phyloP scores from a whole-genome alignment of 257 asterid species.

The Ocimum tenuiflorum region DNA sequence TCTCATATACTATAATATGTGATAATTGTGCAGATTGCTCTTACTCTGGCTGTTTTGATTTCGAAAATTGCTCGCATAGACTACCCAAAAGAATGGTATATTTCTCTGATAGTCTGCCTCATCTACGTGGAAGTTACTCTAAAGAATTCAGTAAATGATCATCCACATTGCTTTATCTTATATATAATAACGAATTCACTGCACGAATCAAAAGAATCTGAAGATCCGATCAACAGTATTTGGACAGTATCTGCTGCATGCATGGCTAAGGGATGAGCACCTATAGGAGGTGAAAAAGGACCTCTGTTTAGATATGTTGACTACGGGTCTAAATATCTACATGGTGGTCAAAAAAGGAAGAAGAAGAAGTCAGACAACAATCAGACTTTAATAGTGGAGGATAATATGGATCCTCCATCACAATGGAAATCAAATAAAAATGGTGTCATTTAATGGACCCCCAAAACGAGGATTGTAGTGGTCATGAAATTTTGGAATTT shows the following conservation, averaged over 20 bases:
- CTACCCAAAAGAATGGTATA: constrained; percentile 94
- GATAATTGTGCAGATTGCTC: constrained; percentile 62
- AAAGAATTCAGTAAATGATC: constrained; percentile 1
- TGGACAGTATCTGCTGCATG: no score
- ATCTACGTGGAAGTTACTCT: not conserved
- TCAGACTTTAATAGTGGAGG: no score
- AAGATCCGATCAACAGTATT: not conserved
- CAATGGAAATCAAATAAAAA: constrained; percentile 41
- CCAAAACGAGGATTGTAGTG: constrained; percentile 39
- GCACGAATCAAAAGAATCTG: not conserved
- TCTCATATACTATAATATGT: constrained; percentile 11
- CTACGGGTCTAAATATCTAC: constrained; percentile 40
- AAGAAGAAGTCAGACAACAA: constrained; percentile 5
- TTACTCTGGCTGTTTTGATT: constrained; percentile 75
- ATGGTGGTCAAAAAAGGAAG: constrained; percentile 20
- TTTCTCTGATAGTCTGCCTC: constrained; percentile 20
- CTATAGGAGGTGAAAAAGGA: constrained; percentile 37
- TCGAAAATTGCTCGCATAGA: constrained; percentile 96
- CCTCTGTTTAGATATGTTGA: constrained; percentile 18
- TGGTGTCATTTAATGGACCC: constrained; percentile 62
- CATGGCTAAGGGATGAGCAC: constrained; percentile 52
- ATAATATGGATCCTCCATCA: constrained; percentile 9
- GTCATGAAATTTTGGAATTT: constrained; percentile 47
- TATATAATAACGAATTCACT: not conserved
- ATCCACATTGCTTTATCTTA: not conserved